Evolutionary conservation across 2,329 filamentous ascomycete genomes (phyloP), one percentile per base, ranked within the genome.

Genomic region (Cladosporium sp.): DNA sequence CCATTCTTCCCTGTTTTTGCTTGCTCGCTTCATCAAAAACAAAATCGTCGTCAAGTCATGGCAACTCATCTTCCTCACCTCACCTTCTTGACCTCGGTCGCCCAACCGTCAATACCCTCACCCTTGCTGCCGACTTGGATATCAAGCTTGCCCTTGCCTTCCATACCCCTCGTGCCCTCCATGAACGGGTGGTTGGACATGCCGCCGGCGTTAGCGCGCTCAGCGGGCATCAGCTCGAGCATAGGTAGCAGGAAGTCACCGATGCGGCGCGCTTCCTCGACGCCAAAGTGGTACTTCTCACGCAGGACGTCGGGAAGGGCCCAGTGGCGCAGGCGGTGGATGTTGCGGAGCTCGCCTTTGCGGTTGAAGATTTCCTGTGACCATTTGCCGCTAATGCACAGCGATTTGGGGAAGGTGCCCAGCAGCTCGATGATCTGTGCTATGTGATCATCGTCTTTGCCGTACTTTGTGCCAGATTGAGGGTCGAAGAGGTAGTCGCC

Each of bases 361-460:
- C 95, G 89, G 78, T 97, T 98, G 84, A 99, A 99, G 69, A 99
- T 99, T 78, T 98, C 95, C 78, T 97, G 94, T 16, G 90, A 93
- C 95, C 95, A 98, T 80, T 97, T 97, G 61, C 95, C 95, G 1
- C 91, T 90, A 64, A 97, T 86, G 79, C 92, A 97, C 59, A 98
- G 85, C 5, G 91, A 91, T 78, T 96, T 96, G 63, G 95, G 94
- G 76, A 98, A 98, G 0, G 91, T 89, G 10, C 95, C 95, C 21
- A 99, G 88, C 5, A 99, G 85, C 79, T 99, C 95, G 77, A 99
- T 98, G 73, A 99, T 98, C 77, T 99, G 95, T 11, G 95, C 95
- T 71, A 99, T 97, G 80, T 99, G 95, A 76, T 99, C 95, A 81
- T 99, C 95, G 76, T 99, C 95, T 81, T 99, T 99, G 76, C 95